phyloP scores from a whole-genome alignment of 768 basidiomycete genomes.

The Chalciporus piperatus region DNA sequence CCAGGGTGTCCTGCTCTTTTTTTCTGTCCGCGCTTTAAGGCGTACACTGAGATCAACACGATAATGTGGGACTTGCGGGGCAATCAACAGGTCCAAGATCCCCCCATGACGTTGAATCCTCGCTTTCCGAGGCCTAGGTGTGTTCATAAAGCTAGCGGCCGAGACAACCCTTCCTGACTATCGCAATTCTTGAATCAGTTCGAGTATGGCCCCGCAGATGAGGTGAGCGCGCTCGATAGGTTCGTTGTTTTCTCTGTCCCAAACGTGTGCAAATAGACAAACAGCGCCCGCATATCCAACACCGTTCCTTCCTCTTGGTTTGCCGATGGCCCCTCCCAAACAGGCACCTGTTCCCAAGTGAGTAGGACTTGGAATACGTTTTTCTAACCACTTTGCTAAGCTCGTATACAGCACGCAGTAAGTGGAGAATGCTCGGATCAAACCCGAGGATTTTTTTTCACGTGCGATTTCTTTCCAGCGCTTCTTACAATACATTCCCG shows the following conservation, averaged over 20 bases:
- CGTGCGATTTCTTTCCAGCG: conserved; percentile 9
- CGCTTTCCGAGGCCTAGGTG: conserved; percentile 18
- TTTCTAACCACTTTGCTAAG: conserved; percentile 3
- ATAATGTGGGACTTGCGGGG: conserved; percentile 29
- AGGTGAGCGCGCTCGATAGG: conserved; percentile 1
- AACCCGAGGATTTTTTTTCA: conserved; percentile 8
- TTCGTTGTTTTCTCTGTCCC: background rate
- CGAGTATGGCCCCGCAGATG: conserved; percentile 10
- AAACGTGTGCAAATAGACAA: conserved; percentile 15
- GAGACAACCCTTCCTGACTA: background rate
- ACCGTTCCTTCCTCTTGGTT: conserved; percentile 20
- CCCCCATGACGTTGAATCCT: conserved; percentile 9
- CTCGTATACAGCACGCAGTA: conserved; percentile 19
- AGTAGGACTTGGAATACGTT: background rate
- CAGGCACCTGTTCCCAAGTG: conserved; percentile 22
- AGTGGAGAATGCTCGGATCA: conserved; percentile 15
- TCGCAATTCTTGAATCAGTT: conserved; percentile 5
- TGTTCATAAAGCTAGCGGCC: conserved; percentile 2
- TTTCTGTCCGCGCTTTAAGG: conserved; percentile 32
- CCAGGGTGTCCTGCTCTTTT: conserved; percentile 30
- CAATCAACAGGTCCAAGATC: conserved; percentile 11
- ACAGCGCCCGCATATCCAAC: conserved; percentile 9
- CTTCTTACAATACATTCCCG: conserved; percentile 28
- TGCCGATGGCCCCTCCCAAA: conserved; percentile 14
- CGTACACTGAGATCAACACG: conserved; percentile 32